Percentiles rank a stretch among this genome's conserved stretches.
These are phyloP conservation scores for Pleurotus platypus DNA, from an alignment of 768 basidiomycete genomes.

Conservation along the genomic window DNA sequence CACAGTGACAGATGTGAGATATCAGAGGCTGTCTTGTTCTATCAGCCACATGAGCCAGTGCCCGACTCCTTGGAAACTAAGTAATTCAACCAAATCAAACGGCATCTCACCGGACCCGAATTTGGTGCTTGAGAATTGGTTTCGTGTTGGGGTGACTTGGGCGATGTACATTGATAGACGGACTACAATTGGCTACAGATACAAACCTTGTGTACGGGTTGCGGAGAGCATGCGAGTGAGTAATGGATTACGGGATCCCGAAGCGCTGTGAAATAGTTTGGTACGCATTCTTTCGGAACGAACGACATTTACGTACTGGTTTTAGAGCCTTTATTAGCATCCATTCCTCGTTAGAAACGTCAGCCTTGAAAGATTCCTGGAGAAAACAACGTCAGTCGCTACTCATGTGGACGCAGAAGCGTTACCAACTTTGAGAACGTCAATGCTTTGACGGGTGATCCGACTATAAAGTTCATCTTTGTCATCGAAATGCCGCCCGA, in stretches of 20 bases:
- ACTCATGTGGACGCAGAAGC: background rate
- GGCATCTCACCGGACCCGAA: too few relatives aligned
- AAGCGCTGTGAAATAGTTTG: background rate
- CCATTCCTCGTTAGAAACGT: constrained; percentile 93
- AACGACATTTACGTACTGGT: constrained; percentile 42
- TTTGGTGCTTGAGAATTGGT: too few relatives aligned
- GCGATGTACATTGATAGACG: too few relatives aligned
- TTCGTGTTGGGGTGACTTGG: too few relatives aligned
- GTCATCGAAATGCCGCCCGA: constrained; percentile 93
- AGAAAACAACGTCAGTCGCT: constrained; percentile 2
- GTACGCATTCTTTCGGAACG: too few relatives aligned
- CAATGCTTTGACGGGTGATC: constrained; percentile 90
- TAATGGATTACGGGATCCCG: constrained; percentile 2
- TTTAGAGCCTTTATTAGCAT: constrained; percentile 86
- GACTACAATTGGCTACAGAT: constrained; percentile 4
- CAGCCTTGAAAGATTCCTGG: constrained; percentile 81
- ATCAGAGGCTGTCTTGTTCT: too few relatives aligned
- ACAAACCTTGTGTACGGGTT: background rate
- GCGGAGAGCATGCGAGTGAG: background rate
- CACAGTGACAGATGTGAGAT: too few relatives aligned
- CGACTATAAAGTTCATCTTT: constrained; percentile 92
- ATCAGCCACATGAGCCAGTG: too few relatives aligned
- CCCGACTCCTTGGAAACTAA: too few relatives aligned
- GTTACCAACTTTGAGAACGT: constrained; percentile 80
- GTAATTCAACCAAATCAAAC: too few relatives aligned